Conservation (phyloP, 202 grass and related monocot species). For the Elaeis oleifera region DNA sequence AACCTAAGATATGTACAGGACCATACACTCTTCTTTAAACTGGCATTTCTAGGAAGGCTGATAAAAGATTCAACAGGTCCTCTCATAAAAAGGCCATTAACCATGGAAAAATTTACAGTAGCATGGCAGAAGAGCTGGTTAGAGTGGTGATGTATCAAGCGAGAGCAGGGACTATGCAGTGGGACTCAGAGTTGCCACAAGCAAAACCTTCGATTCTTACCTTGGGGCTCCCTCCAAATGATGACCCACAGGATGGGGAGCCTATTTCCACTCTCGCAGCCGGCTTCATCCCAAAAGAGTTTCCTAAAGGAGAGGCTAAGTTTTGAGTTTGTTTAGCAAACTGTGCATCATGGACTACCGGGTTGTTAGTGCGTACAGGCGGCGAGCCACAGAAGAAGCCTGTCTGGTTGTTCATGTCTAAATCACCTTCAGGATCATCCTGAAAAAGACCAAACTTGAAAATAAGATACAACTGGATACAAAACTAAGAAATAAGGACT, state of each 20-base stretch:
- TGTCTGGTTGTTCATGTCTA: neutral
- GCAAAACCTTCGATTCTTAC: neutral
- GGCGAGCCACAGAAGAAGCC: conserved; percentile 11
- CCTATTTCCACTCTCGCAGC: neutral
- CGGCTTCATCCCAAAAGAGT: neutral
- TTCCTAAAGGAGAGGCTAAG: neutral
- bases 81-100: no score
- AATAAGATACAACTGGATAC: neutral
- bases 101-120: neutral
- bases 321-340: neutral
- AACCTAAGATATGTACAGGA: no score
- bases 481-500: neutral
- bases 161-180: neutral
- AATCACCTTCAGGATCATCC: conserved; percentile 1
- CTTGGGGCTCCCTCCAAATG: neutral
- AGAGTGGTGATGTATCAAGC: neutral
- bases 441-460: neutral
- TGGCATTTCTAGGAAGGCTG: no score
- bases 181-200: neutral
- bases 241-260: neutral
- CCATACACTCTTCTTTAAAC: no score
- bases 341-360: neutral
- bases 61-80: no score
- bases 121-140: no score
- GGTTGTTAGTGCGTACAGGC: conserved; percentile 4